Percentiles rank a stretch among this genome's conserved stretches.
phyloP scores from a whole-genome alignment of 345 rosid genomes.

The Orychophragmus violaceus region DNA sequence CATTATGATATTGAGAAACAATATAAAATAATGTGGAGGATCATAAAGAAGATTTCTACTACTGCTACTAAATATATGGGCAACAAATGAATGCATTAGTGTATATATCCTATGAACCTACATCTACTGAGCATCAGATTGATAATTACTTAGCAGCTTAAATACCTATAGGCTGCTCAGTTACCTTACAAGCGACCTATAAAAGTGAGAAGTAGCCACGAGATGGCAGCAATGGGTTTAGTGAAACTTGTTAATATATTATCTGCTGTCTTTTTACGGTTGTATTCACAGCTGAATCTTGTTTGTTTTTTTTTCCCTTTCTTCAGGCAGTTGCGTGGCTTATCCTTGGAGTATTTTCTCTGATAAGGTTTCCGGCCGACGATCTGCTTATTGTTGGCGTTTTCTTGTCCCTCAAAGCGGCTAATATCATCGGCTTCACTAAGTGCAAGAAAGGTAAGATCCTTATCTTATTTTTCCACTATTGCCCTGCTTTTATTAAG shows the following conservation, averaged over 20 bases:
- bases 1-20: too few relatives aligned
- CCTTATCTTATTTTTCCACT: background rate
- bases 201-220: background rate
- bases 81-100: too few relatives aligned
- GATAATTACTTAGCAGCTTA: constrained; percentile 7
- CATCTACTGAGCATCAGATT: background rate
- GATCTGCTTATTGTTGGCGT: constrained; percentile 64
- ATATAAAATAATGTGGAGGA: too few relatives aligned
- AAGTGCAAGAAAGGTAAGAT: constrained; percentile 61
- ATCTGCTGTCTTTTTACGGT: background rate
- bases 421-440: constrained; percentile 68
- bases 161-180: background rate
- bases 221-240: constrained; percentile 4
- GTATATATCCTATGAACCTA: background rate
- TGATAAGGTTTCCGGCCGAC: constrained; percentile 57
- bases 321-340: constrained; percentile 54
- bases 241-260: background rate
- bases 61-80: too few relatives aligned
- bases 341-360: constrained; percentile 54
- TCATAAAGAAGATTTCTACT: too few relatives aligned
- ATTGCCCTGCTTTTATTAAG: background rate
- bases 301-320: background rate
- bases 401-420: constrained; percentile 51
- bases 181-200: background rate
- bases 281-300: background rate